Base-by-base conservation (phyloP, 1,139 yeast species). In the Debaryomyces udenii region DNA sequence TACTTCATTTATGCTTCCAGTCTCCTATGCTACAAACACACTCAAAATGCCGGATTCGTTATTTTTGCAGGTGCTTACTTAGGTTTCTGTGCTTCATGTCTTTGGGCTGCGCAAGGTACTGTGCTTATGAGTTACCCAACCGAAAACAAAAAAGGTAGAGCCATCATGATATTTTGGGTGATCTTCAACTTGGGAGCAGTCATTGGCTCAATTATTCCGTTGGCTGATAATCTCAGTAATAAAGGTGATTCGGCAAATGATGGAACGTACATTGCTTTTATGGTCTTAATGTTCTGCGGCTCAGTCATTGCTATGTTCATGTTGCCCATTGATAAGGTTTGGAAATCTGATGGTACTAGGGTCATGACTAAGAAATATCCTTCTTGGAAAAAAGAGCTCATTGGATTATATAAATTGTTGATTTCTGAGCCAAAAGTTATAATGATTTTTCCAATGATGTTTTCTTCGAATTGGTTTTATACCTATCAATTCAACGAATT, bases 151-250 rank as follows among this genome's bases (percentile, higher is more conserved):
- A 81, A 80, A 60, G 86, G 83, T 40, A 61, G 64, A 38, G 80
- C 80, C 40, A 70, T 81, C 39, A 68, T 70, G 74, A 57, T 76
- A 16, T 81, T 80, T 59, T 81, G 86, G 86, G 67, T 77, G 42
- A 77, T 81, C 43, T 81, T 81, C 68, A 80, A 80, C 62, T 61
- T 80, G 48, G 86, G 86, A 53, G 83, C 81, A 10, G 85, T 80
- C 39, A 76, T 74, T 46, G 83, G 84, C 41, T 67, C 78, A 13
- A 62, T 76, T 39, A 74, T 79, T 45, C 80, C 82, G n/a, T 70
- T 79, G 56, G 82, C 75, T 23, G 66, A 73, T 49, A 77, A 74
- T 51, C 50, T 78, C 48, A 52, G 70, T 40, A 65, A 66, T 46
- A 56, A 57, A 27, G 58, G 56, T 4, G 52, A 68, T 24, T 51